Evolutionary conservation across 2,329 filamentous ascomycete species (phyloP), one percentile per base, ranked within the genome.

Genomic region (Atkinsonella hypoxylon): DNA sequence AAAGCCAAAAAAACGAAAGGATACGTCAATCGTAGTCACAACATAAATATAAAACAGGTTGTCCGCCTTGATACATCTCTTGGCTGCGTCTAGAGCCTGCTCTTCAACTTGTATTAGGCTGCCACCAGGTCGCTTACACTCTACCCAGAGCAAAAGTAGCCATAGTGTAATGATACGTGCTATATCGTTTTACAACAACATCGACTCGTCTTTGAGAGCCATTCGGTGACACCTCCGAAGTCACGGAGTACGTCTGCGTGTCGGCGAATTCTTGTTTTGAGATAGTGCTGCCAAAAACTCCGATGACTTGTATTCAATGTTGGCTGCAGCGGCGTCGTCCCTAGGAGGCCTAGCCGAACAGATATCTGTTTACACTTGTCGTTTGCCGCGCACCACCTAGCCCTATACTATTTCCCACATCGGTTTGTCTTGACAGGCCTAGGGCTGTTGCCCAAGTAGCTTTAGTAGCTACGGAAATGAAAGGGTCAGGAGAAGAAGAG

Each of bases 261-360:
- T 40, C 34, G 15, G 34, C 20, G 15, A 40, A 40, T 30, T 40
- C 45, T 47, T 47, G 45, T 48, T 40, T 40, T 39, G 17, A 48
- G 45, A 18, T 40, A 30, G 34, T 39, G 34, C 18, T 48, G 45
- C 45, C 20, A 48, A 48, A 48, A 48, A 48, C 15, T n/a, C 34
- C 8, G 45, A 48, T 40, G 45, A 48, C 34, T 48, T 48, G 45
- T 36, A 36, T 36, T 36, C 34, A 15, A 36, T 36, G 9, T 36
- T 40, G 40, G 42, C 41, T 26, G 22, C 22, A 26, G 22, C 22
- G 22, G 3, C 22, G 6, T n/a, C n/a, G n/a, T n/a, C n/a, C n/a
- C n/a, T n/a, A n/a, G n/a, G n/a, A n/a, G n/a, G n/a, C n/a, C n/a
- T n/a, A n/a, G n/a, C n/a, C n/a, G n/a, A n/a, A n/a, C n/a, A n/a